These are phyloP conservation scores for Globisporangium middletonii DNA, from an alignment of 352 stramenopile genomes.

Conservation along the genomic window DNA sequence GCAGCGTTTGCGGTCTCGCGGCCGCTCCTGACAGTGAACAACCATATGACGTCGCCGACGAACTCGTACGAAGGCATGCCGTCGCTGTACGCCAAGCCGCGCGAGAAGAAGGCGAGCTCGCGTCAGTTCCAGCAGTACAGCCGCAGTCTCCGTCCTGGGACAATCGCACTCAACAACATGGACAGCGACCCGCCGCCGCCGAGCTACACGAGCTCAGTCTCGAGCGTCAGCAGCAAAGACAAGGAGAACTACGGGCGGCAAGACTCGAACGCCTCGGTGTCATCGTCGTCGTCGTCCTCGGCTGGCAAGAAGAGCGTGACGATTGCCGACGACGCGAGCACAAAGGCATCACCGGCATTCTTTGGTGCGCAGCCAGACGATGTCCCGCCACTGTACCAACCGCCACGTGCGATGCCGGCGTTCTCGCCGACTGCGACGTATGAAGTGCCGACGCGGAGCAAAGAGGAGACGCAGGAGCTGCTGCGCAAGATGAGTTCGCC, in stretches of 20 bases:
- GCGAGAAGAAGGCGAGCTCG: not conserved
- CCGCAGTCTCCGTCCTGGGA: slow-evolving; percentile 4
- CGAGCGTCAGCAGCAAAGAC: slow-evolving; percentile 1
- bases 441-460: slow-evolving; percentile 10
- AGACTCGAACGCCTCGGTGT: not conserved
- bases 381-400: slow-evolving; percentile 6
- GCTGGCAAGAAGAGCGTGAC: slow-evolving; percentile 1
- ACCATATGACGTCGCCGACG: slow-evolving; percentile 12
- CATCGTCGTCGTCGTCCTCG: not conserved
- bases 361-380: slow-evolving; percentile 12
- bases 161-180: slow-evolving; percentile 6
- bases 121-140: not conserved
- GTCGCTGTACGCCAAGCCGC: slow-evolving; percentile 13
- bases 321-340: not conserved
- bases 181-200: slow-evolving; percentile 3
- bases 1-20: not conserved
- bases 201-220: slow-evolving; percentile 9
- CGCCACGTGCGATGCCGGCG: slow-evolving; percentile 5
- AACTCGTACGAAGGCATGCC: slow-evolving; percentile 15
- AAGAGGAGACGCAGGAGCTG: slow-evolving; percentile 10
- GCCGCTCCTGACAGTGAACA: slow-evolving; percentile 1
- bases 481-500: slow-evolving; percentile 13
- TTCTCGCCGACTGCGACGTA: slow-evolving; percentile 13
- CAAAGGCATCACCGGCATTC: slow-evolving; percentile 1
- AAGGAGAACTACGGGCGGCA: not conserved